Evolutionary conservation across 257 asterid species (phyloP).

Genomic region (Voacanga thouarsii): DNA sequence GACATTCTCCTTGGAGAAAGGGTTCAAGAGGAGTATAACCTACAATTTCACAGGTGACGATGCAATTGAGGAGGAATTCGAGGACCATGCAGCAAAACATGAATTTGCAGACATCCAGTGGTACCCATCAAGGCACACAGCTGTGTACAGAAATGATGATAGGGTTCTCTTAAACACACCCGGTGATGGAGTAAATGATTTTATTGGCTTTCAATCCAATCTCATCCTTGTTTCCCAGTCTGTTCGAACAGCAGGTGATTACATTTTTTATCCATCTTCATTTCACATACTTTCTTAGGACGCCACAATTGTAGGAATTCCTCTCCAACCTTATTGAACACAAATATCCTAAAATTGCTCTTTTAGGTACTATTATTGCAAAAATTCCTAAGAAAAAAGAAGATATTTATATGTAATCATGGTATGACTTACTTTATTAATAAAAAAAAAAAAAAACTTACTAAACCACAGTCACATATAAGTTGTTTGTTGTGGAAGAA

Average conservation of each 20-base stretch:
- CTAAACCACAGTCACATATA: no score
- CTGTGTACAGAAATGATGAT: constrained; percentile 66
- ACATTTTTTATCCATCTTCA: not conserved
- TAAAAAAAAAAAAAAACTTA: no score
- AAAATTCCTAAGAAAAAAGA: no score
- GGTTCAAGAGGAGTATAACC: constrained; percentile 63
- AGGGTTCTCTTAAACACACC: constrained; percentile 48
- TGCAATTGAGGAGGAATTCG: constrained; percentile 46
- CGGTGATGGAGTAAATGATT: constrained; percentile 75
- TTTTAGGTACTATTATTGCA: no score
- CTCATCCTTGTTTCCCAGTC: constrained; percentile 37
- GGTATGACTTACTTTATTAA: no score
- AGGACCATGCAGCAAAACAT: constrained; percentile 52
- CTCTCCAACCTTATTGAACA: no score
- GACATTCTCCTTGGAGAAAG: constrained; percentile 57
- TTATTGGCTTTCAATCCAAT: constrained; percentile 80
- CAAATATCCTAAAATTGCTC: no score
- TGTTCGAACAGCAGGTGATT: constrained; percentile 64
- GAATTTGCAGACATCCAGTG: constrained; percentile 91
- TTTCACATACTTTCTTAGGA: not conserved
- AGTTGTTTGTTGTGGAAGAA: no score
- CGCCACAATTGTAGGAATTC: no score
- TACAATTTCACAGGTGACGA: constrained; percentile 60
- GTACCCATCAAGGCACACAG: constrained; percentile 78
- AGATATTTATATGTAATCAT: no score